phyloP scores from a whole-genome alignment of 345 rosid genomes.

The Salix purpurea region DNA sequence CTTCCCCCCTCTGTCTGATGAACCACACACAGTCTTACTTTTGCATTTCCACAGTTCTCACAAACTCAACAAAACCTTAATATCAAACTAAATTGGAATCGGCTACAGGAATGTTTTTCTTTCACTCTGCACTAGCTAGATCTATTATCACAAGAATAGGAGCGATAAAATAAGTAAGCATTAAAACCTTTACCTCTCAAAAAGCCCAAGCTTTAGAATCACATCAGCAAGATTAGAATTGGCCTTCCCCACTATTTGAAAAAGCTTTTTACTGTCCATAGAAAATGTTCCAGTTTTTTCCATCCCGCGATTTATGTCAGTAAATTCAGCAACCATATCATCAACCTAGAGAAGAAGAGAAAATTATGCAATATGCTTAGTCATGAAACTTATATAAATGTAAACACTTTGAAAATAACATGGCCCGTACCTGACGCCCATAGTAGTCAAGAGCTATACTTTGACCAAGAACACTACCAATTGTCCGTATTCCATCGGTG shows the following conservation, averaged over 20 bases:
- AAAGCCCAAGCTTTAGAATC: conserved; percentile 90
- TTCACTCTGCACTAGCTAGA: background rate
- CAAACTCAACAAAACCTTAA: background rate
- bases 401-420: background rate
- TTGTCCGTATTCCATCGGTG: conserved; percentile 81
- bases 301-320: conserved; percentile 93
- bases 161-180: background rate
- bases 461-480: conserved; percentile 95
- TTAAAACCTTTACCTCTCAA: conserved; percentile 68
- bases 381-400: background rate
- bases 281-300: conserved; percentile 93
- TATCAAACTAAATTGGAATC: background rate
- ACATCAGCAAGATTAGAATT: conserved; percentile 94
- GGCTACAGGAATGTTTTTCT: background rate
- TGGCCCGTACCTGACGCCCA: conserved; percentile 79
- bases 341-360: conserved; percentile 58
- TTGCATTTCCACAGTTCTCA: too few species aligned
- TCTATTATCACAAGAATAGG: background rate
- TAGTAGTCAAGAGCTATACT: conserved; percentile 96
- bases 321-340: conserved; percentile 95
- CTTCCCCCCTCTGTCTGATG: background rate
- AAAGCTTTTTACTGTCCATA: conserved; percentile 90
- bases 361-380: background rate
- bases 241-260: conserved; percentile 94
- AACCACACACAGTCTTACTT: background rate